These are phyloP conservation scores for Sphagnurus paluster DNA, from an alignment of 1,284 basidiomycete genomes.

Conservation along the genomic window DNA sequence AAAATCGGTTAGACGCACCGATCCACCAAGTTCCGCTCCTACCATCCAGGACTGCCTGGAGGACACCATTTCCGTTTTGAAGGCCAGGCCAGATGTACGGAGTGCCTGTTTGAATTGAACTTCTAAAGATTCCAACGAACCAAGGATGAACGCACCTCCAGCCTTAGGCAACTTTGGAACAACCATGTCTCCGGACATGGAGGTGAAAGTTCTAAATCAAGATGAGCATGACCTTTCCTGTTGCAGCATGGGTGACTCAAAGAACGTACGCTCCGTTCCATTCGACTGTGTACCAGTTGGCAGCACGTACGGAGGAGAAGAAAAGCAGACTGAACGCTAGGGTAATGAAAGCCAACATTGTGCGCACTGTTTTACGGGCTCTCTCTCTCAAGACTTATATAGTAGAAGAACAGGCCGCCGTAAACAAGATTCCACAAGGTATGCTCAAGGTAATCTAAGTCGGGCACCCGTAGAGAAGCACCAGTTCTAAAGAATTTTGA, in stretches of 20 bases:
- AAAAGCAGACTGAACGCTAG: slow-evolving; percentile 11
- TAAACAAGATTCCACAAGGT: slow-evolving; percentile 1
- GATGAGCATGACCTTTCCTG: slow-evolving; percentile 1
- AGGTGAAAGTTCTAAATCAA: slow-evolving; percentile 24
- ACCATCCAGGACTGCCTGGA: slow-evolving; percentile 33
- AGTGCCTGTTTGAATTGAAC: slow-evolving; percentile 16
- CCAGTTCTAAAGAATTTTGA: no score
- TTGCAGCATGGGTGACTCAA: neutral
- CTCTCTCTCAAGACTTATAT: slow-evolving; percentile 3
- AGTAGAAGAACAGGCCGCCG: slow-evolving; percentile 4
- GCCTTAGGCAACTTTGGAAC: slow-evolving; percentile 25
- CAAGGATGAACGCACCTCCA: slow-evolving; percentile 13
- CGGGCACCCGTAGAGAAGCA: no score
- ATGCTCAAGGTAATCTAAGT: no score
- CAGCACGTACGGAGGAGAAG: slow-evolving; percentile 15
- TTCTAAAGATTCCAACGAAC: neutral
- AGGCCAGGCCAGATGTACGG: slow-evolving; percentile 33
- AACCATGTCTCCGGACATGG: slow-evolving; percentile 31
- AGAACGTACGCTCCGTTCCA: slow-evolving; percentile 27
- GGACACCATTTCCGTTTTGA: slow-evolving; percentile 30
- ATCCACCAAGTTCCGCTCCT: slow-evolving; percentile 31
- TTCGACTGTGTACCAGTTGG: slow-evolving; percentile 32
- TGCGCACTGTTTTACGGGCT: neutral
- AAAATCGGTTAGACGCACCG: slow-evolving; percentile 19
- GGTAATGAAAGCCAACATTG: slow-evolving; percentile 10